Evolutionary conservation across 768 basidiomycete species (phyloP).

Genomic region (Lactarius akahatsu): DNA sequence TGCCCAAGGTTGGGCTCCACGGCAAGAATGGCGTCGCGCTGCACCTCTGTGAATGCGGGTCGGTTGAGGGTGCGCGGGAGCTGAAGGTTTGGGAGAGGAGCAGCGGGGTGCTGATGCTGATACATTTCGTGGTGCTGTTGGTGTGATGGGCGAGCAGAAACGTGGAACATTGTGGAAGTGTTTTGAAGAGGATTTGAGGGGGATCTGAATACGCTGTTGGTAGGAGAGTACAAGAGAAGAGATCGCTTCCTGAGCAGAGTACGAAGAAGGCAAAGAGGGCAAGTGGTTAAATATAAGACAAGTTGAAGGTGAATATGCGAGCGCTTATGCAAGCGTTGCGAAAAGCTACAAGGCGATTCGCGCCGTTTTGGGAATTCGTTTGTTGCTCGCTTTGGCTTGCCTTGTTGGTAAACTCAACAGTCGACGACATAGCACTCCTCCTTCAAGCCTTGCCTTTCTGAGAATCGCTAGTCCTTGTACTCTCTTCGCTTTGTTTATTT

Average conservation of each 20-base stretch:
- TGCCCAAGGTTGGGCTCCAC: constrained; percentile 50
- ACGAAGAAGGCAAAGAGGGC: constrained; percentile 7
- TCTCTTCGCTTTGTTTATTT: constrained; percentile 12
- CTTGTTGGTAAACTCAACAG: constrained; percentile 1
- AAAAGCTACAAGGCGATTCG: constrained; percentile 27
- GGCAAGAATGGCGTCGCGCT: constrained; percentile 53
- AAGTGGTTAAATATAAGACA: constrained; percentile 28
- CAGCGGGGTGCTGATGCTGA: constrained; percentile 26
- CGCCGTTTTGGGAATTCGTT: constrained; percentile 28
- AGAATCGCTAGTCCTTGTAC: constrained; percentile 20
- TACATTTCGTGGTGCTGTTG: constrained; percentile 26
- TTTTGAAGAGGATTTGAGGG: constrained; percentile 1
- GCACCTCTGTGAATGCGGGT: constrained; percentile 57
- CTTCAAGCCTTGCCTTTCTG: constrained; percentile 26
- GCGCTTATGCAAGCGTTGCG: constrained; percentile 17
- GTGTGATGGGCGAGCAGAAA: constrained; percentile 23
- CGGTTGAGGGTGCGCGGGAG: constrained; percentile 71
- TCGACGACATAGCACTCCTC: background rate
- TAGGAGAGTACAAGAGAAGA: background rate
- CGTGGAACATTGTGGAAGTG: constrained; percentile 27
- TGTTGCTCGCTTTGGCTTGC: constrained; percentile 26
- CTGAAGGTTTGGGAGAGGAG: constrained; percentile 47
- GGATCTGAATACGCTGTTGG: background rate
- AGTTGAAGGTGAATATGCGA: constrained; percentile 16
- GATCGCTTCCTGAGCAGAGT: constrained; percentile 30